Evolutionary conservation across 805 yeast species (phyloP), one percentile per base, ranked within the genome.

Genomic region (Pichia sporocuriosa): DNA sequence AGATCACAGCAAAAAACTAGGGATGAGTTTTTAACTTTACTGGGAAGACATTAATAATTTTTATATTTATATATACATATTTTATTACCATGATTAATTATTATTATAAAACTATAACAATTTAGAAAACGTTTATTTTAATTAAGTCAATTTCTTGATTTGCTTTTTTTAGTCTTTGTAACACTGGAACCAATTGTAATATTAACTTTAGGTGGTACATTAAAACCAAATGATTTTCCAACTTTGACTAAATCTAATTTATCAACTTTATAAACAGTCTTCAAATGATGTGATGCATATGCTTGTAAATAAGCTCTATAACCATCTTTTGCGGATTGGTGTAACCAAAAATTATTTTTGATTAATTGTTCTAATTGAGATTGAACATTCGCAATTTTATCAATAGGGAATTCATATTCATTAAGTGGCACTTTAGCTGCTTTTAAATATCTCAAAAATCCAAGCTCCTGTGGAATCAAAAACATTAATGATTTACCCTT

Each of bases 361-460:
- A 90, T 87, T 54, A 93, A 73, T 66, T 90, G 90, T 57, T 85
- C 93, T 53, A 93, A 69, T 66, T 93, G 97, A 10, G 86, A 74
- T 66, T 93, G 99, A 37, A 93, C 96, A 59, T 93, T 93, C 52
- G 97, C 97, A 49, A 93, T 88, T 66, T 93, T 93, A 59, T 75
- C 85, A 20, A 84, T 61, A 42, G 98, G 98, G 70, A 93, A 93
- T 63, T 93, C 98, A 65, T 83, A 93, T 68, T 93, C 98, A 63
- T 93, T 93, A 57, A 93, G 72, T 38, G 99, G 98, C 27, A 93
- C 98, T 61, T 89, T 90, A 40, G 98, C 96, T 9, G 94, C 94
- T 58, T 93, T 93, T 60, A 93, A 75, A 62, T 93, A 93, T 57
- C 97, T 76, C 60, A 93, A 67, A 69, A 93, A 93, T 3, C 98